phyloP scores from a whole-genome alignment of 2,329 filamentous ascomycete genomes.

The Fonsecaea monophora region DNA sequence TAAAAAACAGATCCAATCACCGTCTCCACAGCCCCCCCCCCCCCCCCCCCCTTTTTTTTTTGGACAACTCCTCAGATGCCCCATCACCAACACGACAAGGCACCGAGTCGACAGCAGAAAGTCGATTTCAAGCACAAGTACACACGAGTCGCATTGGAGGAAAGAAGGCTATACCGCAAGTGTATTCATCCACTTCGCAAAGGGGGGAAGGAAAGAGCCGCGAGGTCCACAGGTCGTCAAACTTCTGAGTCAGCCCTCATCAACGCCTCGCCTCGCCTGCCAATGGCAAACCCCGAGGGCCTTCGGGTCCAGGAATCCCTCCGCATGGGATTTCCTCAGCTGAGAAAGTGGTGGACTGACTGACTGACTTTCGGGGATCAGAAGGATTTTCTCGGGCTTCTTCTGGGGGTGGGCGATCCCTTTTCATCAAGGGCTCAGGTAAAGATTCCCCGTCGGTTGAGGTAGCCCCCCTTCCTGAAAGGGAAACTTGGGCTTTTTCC shows the following conservation, averaged over 20 bases:
- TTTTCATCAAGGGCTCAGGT: neutral
- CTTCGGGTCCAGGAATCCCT: neutral
- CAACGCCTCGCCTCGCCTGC: neutral
- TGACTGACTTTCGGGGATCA: neutral
- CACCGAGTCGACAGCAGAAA: no score
- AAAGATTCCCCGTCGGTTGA: neutral
- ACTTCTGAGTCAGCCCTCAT: conserved; percentile 14
- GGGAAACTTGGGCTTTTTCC: neutral
- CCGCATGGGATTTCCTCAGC: neutral
- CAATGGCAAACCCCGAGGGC: neutral
- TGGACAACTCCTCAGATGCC: no score
- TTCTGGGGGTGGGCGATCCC: neutral
- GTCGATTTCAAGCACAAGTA: no score
- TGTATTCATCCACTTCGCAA: no score
- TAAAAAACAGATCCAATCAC: no score
- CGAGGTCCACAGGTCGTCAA: conserved; percentile 2
- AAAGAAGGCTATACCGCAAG: neutral
- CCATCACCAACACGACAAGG: neutral
- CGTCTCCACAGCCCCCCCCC: no score
- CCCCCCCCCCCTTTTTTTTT: no score
- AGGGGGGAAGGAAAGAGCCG: neutral
- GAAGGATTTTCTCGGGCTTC: conserved; percentile 6
- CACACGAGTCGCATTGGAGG: neutral
- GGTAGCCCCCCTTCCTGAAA: neutral
- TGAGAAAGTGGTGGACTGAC: neutral